Evolutionary conservation across 345 rosid genomes (phyloP).

Genomic region (Sapria himalayana): DNA sequence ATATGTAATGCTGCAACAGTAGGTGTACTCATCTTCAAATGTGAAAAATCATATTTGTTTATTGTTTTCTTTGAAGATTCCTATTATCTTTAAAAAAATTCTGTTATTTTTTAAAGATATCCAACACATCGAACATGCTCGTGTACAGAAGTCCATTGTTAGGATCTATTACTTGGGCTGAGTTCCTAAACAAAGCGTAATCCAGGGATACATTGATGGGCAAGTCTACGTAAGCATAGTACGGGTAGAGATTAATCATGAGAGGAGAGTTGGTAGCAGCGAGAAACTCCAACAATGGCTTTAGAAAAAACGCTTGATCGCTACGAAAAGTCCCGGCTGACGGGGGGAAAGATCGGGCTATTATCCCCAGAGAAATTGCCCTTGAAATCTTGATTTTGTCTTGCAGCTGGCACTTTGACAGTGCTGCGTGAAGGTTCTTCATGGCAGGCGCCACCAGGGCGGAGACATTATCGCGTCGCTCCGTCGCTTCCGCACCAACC

Average conservation of each 20-base stretch:
- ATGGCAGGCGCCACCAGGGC: constrained; percentile 63
- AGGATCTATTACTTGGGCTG: constrained; percentile 67
- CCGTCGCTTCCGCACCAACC: constrained; percentile 84
- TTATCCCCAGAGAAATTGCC: constrained; percentile 59
- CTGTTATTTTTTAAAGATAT: too few relatives aligned
- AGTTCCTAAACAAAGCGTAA: constrained; percentile 54
- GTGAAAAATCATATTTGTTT: too few relatives aligned
- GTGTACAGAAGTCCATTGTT: constrained; percentile 78
- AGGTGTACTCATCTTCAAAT: too few relatives aligned
- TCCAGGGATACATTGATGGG: constrained; percentile 60
- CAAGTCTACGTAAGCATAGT: constrained; percentile 65
- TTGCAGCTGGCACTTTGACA: constrained; percentile 46
- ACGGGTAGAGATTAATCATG: constrained; percentile 73
- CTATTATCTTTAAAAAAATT: too few relatives aligned
- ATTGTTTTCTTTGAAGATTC: too few relatives aligned
- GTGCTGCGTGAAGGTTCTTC: constrained; percentile 50
- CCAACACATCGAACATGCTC: constrained; percentile 96
- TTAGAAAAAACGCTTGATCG: constrained; percentile 48
- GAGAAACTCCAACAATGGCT: constrained; percentile 67
- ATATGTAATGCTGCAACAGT: too few relatives aligned
- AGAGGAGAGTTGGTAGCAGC: constrained; percentile 86
- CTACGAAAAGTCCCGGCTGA: constrained; percentile 88
- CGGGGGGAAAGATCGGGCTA: constrained; percentile 79
- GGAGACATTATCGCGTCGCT: constrained; percentile 32
- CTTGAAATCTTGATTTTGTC: constrained; percentile 69